Evolutionary conservation across 2,329 filamentous ascomycete genomes (phyloP), one percentile per base, ranked within the genome.

Genomic region (Hymenoscyphus linearis): DNA sequence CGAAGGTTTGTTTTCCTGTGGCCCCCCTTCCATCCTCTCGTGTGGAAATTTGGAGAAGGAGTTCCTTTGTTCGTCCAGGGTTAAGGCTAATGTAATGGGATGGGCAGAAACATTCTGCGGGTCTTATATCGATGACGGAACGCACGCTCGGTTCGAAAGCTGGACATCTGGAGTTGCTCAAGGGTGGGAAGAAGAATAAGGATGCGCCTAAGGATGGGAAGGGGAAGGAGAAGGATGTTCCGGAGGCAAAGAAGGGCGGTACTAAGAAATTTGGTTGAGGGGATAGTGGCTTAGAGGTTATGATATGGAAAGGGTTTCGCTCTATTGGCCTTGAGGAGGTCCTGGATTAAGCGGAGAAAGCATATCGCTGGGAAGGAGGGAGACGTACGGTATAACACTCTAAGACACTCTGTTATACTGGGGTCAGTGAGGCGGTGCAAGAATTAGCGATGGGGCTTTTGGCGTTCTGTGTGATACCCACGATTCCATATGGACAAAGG

Each of bases 91-190:
- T 27, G 22, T 44, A 25, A 22, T 34, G 22, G 36, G 6, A 9
- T 31, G 31, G 22, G 60, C 60, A 82, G 82, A 88, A 88, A 80
- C 78, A 84, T 64, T 80, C 84, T 0, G 77, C 83, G 0, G 86
- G 86, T 0, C 74, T 90, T 47, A 82, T 82, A 3, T 82, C 81
- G 0, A 79, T 84, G 75, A 90, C 87, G n/a, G 88, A 91, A 71
- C 82, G 82, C 63, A 82, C 80, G 64, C 78, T 90, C 10, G 87
- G 86, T 13, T 78, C 84, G 64, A 84, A 84, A 69, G 87, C 86
- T 4, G 88, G 87, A 14, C 87, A 91, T 79, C 70, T 90, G 70
- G 87, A 91, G 73, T 71, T 90, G 69, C 73, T 90, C 69, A 79
- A 79, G 61, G 85, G 86, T 2, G 86, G 85, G 13, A 89, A 88